Conservation (phyloP, 805 yeast genomes). For the Candida fluviatilis region DNA sequence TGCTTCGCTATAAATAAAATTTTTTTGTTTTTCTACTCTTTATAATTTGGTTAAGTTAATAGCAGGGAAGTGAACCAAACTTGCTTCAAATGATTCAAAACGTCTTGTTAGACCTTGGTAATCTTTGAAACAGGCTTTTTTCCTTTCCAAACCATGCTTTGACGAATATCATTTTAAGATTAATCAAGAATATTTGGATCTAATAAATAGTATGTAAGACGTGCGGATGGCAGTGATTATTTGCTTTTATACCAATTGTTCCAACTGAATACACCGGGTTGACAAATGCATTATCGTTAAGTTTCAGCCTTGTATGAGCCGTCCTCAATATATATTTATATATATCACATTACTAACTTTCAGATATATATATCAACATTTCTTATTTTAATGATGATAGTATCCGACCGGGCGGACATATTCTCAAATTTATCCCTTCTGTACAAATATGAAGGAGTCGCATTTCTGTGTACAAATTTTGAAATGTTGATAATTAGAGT, state of each 20-base stretch:
- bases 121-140: too few relatives aligned
- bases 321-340: too few relatives aligned
- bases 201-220: constrained; percentile 23
- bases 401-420: constrained; percentile 54
- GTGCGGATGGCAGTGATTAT: constrained; percentile 38
- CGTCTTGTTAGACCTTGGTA: too few relatives aligned
- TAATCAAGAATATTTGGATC: constrained; percentile 2
- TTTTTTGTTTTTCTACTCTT: neutral
- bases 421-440: constrained; percentile 33
- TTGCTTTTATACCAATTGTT: constrained; percentile 47
- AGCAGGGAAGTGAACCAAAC: too few relatives aligned
- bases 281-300: constrained; percentile 48
- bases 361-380: constrained; percentile 11
- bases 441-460: constrained; percentile 43
- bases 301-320: constrained; percentile 54
- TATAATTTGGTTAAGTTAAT: too few relatives aligned
- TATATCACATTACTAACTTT: constrained; percentile 21
- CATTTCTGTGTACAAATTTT: constrained; percentile 44
- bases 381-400: constrained; percentile 34
- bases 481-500: constrained; percentile 37
- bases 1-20: neutral
- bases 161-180: too few relatives aligned
- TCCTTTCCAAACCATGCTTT: too few relatives aligned
- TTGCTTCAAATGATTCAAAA: too few relatives aligned
- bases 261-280: constrained; percentile 48